Conservation (phyloP, 2,329 filamentous ascomycete species). For the Aspergillus sp. region DNA sequence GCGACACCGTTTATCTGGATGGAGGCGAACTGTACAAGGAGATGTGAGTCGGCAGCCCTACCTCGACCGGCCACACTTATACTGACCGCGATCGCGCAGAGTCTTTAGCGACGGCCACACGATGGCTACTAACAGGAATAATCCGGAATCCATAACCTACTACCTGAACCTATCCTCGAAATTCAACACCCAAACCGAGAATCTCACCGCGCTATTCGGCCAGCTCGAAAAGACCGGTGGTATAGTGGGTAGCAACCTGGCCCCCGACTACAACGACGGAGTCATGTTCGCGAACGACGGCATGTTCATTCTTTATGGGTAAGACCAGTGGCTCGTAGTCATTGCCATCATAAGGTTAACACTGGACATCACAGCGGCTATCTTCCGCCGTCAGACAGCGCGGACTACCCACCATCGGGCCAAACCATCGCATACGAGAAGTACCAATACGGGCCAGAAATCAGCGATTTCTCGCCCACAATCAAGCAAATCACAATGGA, state of each 20-base stretch:
- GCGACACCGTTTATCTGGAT: slow-evolving; percentile 65
- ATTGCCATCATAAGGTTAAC: background rate
- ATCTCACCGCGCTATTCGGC: slow-evolving; percentile 55
- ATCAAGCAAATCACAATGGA: slow-evolving; percentile 38
- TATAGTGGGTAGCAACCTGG: slow-evolving; percentile 52
- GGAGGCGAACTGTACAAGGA: slow-evolving; percentile 51
- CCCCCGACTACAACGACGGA: slow-evolving; percentile 62
- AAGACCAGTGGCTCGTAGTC: background rate
- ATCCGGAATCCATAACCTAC: slow-evolving; percentile 55
- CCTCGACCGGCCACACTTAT: background rate
- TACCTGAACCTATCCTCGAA: slow-evolving; percentile 59
- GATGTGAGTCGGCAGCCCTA: background rate
- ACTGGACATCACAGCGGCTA: slow-evolving; percentile 8
- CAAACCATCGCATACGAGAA: slow-evolving; percentile 47
- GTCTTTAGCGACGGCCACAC: background rate
- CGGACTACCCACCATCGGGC: slow-evolving; percentile 11
- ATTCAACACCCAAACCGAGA: slow-evolving; percentile 52
- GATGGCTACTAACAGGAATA: slow-evolving; percentile 36
- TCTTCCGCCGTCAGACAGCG: slow-evolving; percentile 35
- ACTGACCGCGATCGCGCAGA: background rate
- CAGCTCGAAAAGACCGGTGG: slow-evolving; percentile 51
- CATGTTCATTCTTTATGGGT: slow-evolving; percentile 65
- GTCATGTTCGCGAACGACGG: slow-evolving; percentile 65
- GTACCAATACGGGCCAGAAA: slow-evolving; percentile 52
- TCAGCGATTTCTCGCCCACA: slow-evolving; percentile 14